Evolutionary conservation across 805 yeast genomes (phyloP), one percentile per base, ranked within the genome.

Genomic region (Metschnikowia noctiluminum): DNA sequence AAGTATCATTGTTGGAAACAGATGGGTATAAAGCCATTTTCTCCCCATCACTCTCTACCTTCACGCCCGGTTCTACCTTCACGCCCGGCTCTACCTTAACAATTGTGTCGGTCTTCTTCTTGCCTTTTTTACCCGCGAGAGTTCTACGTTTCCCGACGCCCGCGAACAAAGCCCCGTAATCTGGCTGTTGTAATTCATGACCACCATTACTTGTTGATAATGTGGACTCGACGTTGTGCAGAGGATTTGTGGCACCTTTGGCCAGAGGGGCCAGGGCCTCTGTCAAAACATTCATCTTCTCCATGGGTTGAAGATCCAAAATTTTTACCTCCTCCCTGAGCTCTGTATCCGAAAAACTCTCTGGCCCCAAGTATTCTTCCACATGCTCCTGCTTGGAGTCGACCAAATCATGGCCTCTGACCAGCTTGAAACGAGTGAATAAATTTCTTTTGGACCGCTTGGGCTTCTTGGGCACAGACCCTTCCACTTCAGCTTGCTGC

Each of bases 121-220:
- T 53, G 50, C 49, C 40, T 30, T 56, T 56, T 46, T 61, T 63
- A 40, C 53, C 55, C 28, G 62, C 69, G 16, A 65, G 63, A 28
- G 57, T 64, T 51, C 68, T 65, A 32, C 77, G 52, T 47, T 72
- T 73, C 1, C 76, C 76, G 6, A 73, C 75, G 40, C 69, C 69
- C 48, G 72, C 69, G 55, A 73, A 73, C 28, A 73, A 62, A 6
- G 77, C 75, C 3, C 70, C 76, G 54, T 73, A 73, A 54, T 73
- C 72, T 2, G 77, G 77, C 45, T 66, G 71, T 28, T 45, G 50
- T 5, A 35, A 8, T 12, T 16, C n/a, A 21, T 21, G 4, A 5
- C 45, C 48, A 10, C 14, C 49, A n/a, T 34, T 28, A 12, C 11
- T 34, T 7, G 35, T 43, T 49, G 46, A 54, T 16, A 46, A 49